Evolutionary conservation across 2,329 filamentous ascomycete species (phyloP).

Genomic region (Xylaria polymorpha): DNA sequence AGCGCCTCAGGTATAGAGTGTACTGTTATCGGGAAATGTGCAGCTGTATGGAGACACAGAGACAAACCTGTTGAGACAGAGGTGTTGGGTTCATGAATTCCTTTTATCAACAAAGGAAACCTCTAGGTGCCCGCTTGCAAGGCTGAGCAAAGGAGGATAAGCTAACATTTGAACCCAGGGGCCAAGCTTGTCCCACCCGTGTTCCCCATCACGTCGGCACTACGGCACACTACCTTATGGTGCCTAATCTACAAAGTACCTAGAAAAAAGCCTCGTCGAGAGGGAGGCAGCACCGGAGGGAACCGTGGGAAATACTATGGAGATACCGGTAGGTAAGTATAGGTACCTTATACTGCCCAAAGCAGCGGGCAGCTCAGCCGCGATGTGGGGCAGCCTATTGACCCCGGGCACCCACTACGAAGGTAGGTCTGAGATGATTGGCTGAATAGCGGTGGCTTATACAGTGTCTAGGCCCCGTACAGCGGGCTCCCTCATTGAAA

Average conservation of each 20-base stretch:
- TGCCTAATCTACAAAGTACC: not conserved
- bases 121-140: conserved; percentile 5
- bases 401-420: conserved; percentile 6
- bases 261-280: conserved; percentile 29
- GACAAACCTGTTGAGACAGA: not conserved
- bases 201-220: conserved; percentile 8
- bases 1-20: not conserved
- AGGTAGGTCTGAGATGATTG: conserved; percentile 10
- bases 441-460: conserved; percentile 26
- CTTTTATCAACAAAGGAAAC: conserved; percentile 29
- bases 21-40: not conserved
- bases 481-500: conserved; percentile 26
- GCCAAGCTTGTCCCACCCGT: not conserved
- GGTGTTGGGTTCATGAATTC: not conserved
- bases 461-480: not conserved
- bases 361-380: conserved; percentile 24
- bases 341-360: conserved; percentile 9
- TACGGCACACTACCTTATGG: not conserved
- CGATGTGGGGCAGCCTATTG: conserved; percentile 42
- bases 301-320: no score
- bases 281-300: conserved; percentile 10
- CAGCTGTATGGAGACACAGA: not conserved
- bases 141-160: conserved; percentile 28
- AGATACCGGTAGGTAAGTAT: no score
- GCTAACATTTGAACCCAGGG: not conserved